These are phyloP conservation scores for Cordyceps militaris DNA, from an alignment of 2,329 filamentous ascomycete genomes.

Conservation along the genomic window DNA sequence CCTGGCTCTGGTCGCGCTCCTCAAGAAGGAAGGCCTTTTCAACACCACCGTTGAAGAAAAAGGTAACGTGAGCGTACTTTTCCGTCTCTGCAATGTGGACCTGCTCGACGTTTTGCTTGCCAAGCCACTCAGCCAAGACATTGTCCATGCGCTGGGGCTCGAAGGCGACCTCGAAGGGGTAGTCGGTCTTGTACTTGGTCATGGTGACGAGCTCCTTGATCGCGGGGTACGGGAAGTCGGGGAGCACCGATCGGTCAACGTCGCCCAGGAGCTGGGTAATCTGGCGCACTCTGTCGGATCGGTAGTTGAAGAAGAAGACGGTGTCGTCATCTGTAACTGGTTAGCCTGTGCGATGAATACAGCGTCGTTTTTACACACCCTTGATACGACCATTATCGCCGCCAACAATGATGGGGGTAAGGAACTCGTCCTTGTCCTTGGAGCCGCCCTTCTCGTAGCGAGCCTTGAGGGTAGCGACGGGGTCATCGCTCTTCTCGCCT, in stretches of 20 bases:
- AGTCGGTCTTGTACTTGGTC: constrained; percentile 97
- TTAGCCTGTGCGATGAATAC: background rate
- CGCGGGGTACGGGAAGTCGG: constrained; percentile 91
- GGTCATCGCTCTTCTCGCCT: constrained; percentile 78
- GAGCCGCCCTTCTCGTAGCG: constrained; percentile 67
- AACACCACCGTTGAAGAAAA: constrained; percentile 99
- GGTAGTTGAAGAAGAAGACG: constrained; percentile 99
- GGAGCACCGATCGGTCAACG: constrained; percentile 81
- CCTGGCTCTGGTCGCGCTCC: constrained; percentile 73
- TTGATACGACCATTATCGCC: constrained; percentile 81
- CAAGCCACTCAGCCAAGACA: constrained; percentile 94
- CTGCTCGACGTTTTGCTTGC: constrained; percentile 83
- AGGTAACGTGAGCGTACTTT: constrained; percentile 98
- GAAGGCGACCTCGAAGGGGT: constrained; percentile 87
- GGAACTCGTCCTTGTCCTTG: constrained; percentile 87
- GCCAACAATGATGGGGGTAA: constrained; percentile 93
- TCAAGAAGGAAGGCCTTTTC: constrained; percentile 94
- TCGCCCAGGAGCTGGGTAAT: constrained; percentile 90
- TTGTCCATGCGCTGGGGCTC: constrained; percentile 94
- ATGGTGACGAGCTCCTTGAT: constrained; percentile 82
- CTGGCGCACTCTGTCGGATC: constrained; percentile 93
- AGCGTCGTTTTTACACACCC: constrained; percentile 41
- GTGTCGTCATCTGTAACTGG: constrained; percentile 67
- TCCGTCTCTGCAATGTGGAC: constrained; percentile 97
- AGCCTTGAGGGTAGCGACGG: constrained; percentile 78